phyloP scores from a whole-genome alignment of 768 basidiomycete species.

The Chalciporus piperatus region DNA sequence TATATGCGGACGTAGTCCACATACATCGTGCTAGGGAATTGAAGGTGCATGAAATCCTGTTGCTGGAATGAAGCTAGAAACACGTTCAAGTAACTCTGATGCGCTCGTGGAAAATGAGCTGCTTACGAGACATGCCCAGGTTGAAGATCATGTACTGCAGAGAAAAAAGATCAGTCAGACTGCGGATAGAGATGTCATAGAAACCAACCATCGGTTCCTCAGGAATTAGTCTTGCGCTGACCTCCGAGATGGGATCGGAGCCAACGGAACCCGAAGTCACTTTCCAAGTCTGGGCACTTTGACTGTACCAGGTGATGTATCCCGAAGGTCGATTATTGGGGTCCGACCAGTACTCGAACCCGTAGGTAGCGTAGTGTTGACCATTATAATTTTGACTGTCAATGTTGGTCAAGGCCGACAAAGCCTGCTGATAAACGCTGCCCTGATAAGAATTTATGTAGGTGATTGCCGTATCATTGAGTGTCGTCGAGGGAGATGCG shows the following conservation, averaged over 20 bases:
- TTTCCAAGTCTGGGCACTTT: conserved; percentile 69
- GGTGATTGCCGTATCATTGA: conserved; percentile 53
- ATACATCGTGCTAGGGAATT: conserved; percentile 78
- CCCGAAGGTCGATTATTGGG: conserved; percentile 63
- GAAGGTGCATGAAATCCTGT: conserved; percentile 66
- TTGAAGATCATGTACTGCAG: conserved; percentile 79
- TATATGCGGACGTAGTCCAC: conserved; percentile 91
- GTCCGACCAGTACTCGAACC: conserved; percentile 79
- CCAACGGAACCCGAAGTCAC: conserved; percentile 64
- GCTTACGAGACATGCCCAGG: conserved; percentile 69
- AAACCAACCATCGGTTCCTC: conserved; percentile 89
- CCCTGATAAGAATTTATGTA: conserved; percentile 67
- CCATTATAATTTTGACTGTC: conserved; percentile 56
- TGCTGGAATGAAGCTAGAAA: conserved; percentile 62
- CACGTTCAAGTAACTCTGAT: conserved; percentile 5
- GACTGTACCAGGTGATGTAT: conserved; percentile 81
- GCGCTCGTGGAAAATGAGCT: neutral
- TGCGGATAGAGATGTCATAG: neutral
- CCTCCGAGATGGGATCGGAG: conserved; percentile 53
- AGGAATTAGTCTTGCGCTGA: conserved; percentile 67
- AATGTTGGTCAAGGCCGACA: conserved; percentile 60
- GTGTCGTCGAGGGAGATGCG: conserved; percentile 45
- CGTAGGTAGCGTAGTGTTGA: conserved; percentile 57
- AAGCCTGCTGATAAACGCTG: conserved; percentile 70
- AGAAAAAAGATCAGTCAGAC: conserved; percentile 8